Evolutionary conservation across 1,139 yeast genomes (phyloP), one percentile per base, ranked within the genome.

Genomic region (Meyerozyma elateridarum): DNA sequence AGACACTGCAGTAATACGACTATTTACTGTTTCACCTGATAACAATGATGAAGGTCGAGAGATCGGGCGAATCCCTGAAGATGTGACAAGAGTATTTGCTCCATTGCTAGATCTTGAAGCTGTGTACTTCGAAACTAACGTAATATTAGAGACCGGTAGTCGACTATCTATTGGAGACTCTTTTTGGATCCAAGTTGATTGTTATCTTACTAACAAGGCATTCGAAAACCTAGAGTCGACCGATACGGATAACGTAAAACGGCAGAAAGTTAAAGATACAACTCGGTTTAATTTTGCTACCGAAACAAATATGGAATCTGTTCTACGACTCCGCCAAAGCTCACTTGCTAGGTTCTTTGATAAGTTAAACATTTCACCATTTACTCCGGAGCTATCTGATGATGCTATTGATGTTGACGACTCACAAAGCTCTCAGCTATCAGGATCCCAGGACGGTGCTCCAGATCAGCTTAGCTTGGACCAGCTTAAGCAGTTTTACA

Each of bases 61-160:
- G 49, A 65, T 89, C 22, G 96, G 94, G 0, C 70, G 95, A 39
- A 52, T 87, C 1, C 80, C 88, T 0, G 89, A 82, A 40, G 84
- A 78, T 32, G 60, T 79, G 22, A 87, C 95, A 0, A 58, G 73
- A n/a, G 69, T 81, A 6, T 52, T 88, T 8, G 71, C 81, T 2
- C 85, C 94, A 0, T 62, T 88, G 25, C 41, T 87, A 4, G 85
- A 77, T 36, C 56, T 73, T 7, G 63, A 67, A 6, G 63, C 78
- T 6, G 73, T 83, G 13, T 51, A 53, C 2, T 81, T 85, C 48
- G 71, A 70, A 24, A 76, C 76, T 0, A 68, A 75, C 0, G 70
- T 85, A 21, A 69, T 84, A n/a, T 76, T 70, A 46, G 78, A 79
- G 16, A 64, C 70, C 1, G 74, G 68, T 14, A 59, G 66, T 11